Evolutionary conservation across 179 eudicot species (phyloP), one percentile per base, ranked within the genome.

Genomic region (Spinacia oleracea): DNA sequence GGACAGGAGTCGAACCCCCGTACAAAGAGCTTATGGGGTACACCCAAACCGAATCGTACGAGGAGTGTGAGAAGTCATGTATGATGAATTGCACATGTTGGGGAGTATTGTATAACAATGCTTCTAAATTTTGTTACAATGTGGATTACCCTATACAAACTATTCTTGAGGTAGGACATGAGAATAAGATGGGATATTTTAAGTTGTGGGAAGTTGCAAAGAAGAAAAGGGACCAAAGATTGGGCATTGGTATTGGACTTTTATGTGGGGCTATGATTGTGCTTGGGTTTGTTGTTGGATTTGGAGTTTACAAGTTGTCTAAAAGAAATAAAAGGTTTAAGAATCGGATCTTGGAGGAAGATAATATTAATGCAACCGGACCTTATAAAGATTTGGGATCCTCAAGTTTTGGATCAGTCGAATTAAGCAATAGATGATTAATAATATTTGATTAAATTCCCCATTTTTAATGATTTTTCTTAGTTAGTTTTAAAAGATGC

Each of bases 101-200:
- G 98, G 98, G 97, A 21, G 95, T 60, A 80, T 85, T 88, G 82
- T 93, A 93, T 73, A 95, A 79, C 84, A 95, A 93, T 87, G 83
- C 89, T 0, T 90, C 97, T 8, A 89, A 92, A 60, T 86, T 89
- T 74, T 95, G 98, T 72, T 95, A 95, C 92, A 72, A 42, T 63
- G 56, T 95, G 79, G 90, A 88, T n/a, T 95, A 91, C 79, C 97
- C 97, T 42, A 86, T 95, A 51, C 89, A 93, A 85, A 90, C 92
- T 0, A 59, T 95, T 29, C 60, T 93, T 73, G 87, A 80, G 34
- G 87, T 91, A 14, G 87, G 89, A 29, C 97, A 93, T 81, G 90
- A 84, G 67, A 80, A 81, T 9, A 95, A 89, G 77, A 25, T 88
- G 87, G 98, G 97, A 9, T 95, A 89, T 77, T 95, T 95, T 81